Base-by-base conservation (phyloP, 345 rosid species). In the Eucalyptus coolabah region DNA sequence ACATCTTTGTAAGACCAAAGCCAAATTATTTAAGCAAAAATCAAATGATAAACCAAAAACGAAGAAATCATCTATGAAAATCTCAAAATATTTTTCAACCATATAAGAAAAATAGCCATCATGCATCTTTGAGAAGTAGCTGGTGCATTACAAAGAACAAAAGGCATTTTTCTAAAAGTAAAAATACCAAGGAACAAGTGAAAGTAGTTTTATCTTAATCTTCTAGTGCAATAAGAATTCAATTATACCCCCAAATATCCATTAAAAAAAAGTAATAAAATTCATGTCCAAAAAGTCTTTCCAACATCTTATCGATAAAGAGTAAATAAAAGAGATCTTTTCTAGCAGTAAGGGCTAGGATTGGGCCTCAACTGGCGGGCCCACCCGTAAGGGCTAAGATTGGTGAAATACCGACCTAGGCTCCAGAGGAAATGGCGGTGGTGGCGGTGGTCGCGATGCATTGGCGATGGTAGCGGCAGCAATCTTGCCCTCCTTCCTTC, bases 381-480 rank as follows among this genome's bases (percentile, higher is more conserved):
- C 14, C 50, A 47, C 50, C 11, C 50, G 42, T 42, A 42, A 42
- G 42, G 42, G 42, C 42, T 42, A 42, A 7, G 7, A 42, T 47
- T 47, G 50, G 14, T 49, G 50, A 12, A 49, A 49, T 49, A 49
- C 15, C 15, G 2, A 12, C 50, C 2, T 49, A 0, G 15, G 50
- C 50, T 49, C 50, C 2, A 49, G 0, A 49, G 50, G 50, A 49
- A 49, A 49, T 49, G 50, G 15, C 15, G 1, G 15, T 0, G 1
- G 15, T 49, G 15, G 50, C 1, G 50, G 2, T 49, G 50, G 15
- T 49, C 50, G 50, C 14, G 50, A 49, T 49, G 50, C 5, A 0
- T 49, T 0, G 14, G 13, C 14, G 50, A 13, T 0, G 14, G 50
- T 12, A 1, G 2, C 15, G 50, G 2, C 50, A 0, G 2, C 1